Evolutionary conservation across 176 grass and related monocot genomes (phyloP).

Genomic region (Pharus latifolius): DNA sequence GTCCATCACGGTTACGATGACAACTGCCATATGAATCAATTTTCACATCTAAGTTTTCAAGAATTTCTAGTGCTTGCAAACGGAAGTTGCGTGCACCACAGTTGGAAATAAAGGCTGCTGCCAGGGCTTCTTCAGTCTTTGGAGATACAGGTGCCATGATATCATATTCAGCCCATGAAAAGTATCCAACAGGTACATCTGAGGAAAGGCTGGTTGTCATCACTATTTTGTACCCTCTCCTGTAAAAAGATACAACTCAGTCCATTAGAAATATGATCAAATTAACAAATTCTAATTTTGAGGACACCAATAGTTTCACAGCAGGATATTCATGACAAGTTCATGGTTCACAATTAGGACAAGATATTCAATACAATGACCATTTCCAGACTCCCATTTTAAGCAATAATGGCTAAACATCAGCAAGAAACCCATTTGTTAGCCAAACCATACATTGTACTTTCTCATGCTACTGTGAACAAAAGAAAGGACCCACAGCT

Average conservation of each 20-base stretch:
- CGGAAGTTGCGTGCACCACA: constrained; percentile 94
- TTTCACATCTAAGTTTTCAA: constrained; percentile 68
- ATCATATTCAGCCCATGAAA: constrained; percentile 97
- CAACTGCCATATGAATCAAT: constrained; percentile 99
- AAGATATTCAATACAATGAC: neutral
- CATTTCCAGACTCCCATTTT: constrained; percentile 1
- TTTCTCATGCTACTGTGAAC: neutral
- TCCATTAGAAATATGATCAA: constrained; percentile 8
- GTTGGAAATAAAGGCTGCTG: constrained; percentile 97
- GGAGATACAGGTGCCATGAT: constrained; percentile 74
- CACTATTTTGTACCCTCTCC: constrained; percentile 81
- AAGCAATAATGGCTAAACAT: constrained; percentile 4
- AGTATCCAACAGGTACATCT: constrained; percentile 94
- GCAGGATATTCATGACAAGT: neutral
- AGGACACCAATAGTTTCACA: neutral
- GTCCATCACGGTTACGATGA: constrained; percentile 84
- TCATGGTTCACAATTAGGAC: neutral
- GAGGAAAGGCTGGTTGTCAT: constrained; percentile 96
- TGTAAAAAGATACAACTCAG: constrained; percentile 25
- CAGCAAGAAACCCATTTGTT: neutral
- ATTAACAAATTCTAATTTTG: constrained; percentile 10
- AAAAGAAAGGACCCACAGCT: neutral
- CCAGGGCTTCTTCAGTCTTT: constrained; percentile 76
- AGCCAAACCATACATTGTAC: neutral
- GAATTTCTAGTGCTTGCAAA: constrained; percentile 80